Conservation (phyloP, 495 filamentous ascomycete genomes). For the Viridothelium virens region DNA sequence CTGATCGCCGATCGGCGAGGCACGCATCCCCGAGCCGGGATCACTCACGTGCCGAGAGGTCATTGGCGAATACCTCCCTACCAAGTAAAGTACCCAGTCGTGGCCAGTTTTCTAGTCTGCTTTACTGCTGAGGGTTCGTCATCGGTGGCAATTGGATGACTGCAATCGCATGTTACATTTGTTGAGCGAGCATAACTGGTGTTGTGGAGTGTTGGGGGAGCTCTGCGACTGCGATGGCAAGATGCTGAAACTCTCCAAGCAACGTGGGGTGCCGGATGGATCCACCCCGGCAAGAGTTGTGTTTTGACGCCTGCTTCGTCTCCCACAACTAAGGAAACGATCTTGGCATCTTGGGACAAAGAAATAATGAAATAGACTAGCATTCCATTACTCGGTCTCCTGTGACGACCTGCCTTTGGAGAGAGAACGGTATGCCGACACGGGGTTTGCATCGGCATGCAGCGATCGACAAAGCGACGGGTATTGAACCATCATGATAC, state of each 20-base stretch:
- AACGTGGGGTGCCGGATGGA: background rate
- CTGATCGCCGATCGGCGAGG: conserved; percentile 4
- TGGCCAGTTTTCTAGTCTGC: background rate
- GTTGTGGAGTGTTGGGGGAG: background rate
- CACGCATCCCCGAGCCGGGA: background rate
- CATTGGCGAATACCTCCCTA: background rate
- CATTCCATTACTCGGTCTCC: conserved; percentile 4
- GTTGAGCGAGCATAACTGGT: background rate
- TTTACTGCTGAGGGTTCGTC: background rate
- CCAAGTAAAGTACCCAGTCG: background rate
- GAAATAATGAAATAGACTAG: background rate
- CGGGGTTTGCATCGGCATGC: background rate
- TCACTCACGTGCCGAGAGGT: background rate
- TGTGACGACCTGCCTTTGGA: background rate
- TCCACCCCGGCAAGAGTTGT: background rate
- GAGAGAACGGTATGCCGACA: background rate
- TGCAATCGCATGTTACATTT: background rate
- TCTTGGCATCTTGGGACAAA: background rate
- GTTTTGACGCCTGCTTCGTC: background rate
- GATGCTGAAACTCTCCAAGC: background rate
- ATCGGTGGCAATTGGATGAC: background rate
- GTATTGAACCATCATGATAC: background rate
- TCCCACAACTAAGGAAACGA: background rate
- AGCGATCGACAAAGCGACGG: conserved; percentile 6
- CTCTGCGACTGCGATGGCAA: background rate